Conservation (phyloP, 495 filamentous ascomycete species). For the Platismatia glauca region DNA sequence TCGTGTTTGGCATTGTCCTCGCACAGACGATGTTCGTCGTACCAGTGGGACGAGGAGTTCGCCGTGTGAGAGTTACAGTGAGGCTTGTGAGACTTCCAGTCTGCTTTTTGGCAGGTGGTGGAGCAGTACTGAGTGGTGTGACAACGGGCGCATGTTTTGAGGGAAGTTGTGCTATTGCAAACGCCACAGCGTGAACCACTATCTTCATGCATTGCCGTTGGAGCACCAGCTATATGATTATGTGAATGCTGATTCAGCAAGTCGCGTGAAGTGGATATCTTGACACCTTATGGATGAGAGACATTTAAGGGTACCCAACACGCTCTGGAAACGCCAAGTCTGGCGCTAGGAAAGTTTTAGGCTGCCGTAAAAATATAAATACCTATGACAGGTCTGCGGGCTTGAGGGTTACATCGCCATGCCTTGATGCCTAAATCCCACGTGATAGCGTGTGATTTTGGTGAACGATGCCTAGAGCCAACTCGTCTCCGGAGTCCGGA, state of each 20-base stretch:
- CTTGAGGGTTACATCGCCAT: not conserved
- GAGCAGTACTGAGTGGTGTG: not conserved
- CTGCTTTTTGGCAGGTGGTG: not conserved
- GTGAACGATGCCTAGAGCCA: slow-evolving; percentile 6
- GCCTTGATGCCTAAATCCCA: not conserved
- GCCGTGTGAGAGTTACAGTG: not conserved
- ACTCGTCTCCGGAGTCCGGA: no score
- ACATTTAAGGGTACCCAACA: not conserved
- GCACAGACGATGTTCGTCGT: not conserved
- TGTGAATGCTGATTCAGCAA: not conserved
- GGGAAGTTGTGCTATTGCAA: not conserved
- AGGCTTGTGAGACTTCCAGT: not conserved
- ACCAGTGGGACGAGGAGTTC: not conserved
- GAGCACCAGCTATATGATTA: not conserved
- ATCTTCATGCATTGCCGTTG: not conserved
- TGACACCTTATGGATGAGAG: not conserved
- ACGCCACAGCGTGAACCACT: not conserved
- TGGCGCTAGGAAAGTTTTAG: no score
- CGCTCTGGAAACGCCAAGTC: not conserved
- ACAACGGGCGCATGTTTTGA: not conserved
- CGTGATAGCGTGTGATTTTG: slow-evolving; percentile 5
- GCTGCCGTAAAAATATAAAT: no score
- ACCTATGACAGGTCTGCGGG: not conserved
- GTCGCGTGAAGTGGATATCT: not conserved
- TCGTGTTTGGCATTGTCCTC: not conserved